Conservation (phyloP, 1,284 basidiomycete genomes). For the Ustilago shanxiensis region DNA sequence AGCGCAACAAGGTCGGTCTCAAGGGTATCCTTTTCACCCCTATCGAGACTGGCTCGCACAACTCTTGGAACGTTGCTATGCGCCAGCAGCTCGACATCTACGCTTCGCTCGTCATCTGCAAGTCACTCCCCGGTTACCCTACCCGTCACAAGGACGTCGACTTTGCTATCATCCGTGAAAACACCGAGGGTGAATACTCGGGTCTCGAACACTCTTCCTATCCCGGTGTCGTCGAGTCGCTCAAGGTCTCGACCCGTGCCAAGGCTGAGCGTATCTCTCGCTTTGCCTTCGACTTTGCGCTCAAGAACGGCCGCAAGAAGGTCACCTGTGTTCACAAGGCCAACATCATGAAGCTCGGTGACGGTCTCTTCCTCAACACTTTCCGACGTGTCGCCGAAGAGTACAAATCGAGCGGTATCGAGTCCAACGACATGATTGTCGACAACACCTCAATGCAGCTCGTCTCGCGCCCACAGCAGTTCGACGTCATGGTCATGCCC, state of each 20-base stretch:
- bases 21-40: constrained; percentile 99
- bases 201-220: constrained; percentile 94
- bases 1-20: constrained; percentile 96
- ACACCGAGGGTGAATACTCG: constrained; percentile 99
- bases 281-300: constrained; percentile 98
- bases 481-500: constrained; percentile 99
- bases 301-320: constrained; percentile 99
- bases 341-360: constrained; percentile 99
- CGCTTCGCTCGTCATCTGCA: constrained; percentile 97
- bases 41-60: constrained; percentile 94
- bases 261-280: constrained; percentile 97
- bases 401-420: constrained; percentile 92
- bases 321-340: constrained; percentile 99
- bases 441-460: constrained; percentile 99
- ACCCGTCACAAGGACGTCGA: constrained; percentile 97
- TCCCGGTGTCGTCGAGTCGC: constrained; percentile 97
- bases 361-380: constrained; percentile 98
- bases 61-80: constrained; percentile 99
- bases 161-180: constrained; percentile 99
- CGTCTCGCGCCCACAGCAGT: constrained; percentile 92
- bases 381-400: constrained; percentile 94
- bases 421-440: constrained; percentile 98
- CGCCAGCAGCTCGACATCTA: constrained; percentile 99
- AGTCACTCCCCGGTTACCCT: constrained; percentile 95
- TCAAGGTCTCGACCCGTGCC: constrained; percentile 95